Percentiles rank a stretch among this genome's conserved stretches.
These are phyloP conservation scores for Didymellaceae sp. DNA, from an alignment of 2,329 filamentous ascomycete genomes.

Conservation along the genomic window DNA sequence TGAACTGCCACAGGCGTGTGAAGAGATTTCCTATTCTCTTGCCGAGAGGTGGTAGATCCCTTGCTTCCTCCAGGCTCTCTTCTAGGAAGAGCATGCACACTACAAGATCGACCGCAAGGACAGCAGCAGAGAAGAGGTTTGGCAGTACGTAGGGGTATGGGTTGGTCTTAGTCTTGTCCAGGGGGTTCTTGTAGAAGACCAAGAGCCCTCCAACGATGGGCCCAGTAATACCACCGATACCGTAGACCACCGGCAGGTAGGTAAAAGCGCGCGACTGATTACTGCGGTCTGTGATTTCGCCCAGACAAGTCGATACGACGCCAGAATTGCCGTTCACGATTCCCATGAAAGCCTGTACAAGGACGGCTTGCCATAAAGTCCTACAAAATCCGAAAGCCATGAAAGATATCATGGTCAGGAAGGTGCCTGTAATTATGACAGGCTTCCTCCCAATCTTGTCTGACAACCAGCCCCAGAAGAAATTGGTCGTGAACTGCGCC, in stretches of 20 bases:
- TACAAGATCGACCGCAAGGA: conserved; percentile 75
- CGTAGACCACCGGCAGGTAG: conserved; percentile 95
- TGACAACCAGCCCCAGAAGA: conserved; percentile 86
- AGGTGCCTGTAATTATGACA: conserved; percentile 79
- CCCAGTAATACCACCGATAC: conserved; percentile 89
- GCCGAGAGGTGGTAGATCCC: conserved; percentile 65
- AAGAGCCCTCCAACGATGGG: conserved; percentile 88
- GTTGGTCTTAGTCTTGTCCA: conserved; percentile 58
- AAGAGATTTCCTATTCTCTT: conserved; percentile 67
- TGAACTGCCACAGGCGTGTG: conserved; percentile 73
- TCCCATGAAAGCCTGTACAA: conserved; percentile 90
- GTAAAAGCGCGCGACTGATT: conserved; percentile 95
- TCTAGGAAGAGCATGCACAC: conserved; percentile 82
- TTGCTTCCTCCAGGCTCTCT: conserved; percentile 78
- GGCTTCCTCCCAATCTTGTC: conserved; percentile 83
- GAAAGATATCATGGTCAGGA: conserved; percentile 83
- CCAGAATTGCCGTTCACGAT: conserved; percentile 94
- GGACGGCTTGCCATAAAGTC: conserved; percentile 80
- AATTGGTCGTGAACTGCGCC: conserved; percentile 90
- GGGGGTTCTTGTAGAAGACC: conserved; percentile 68
- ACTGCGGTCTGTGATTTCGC: conserved; percentile 91
- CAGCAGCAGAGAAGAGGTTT: conserved; percentile 76
- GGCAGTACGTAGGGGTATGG: conserved; percentile 84
- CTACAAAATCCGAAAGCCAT: conserved; percentile 85
- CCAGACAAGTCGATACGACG: conserved; percentile 89